Percentiles rank a stretch among this genome's conserved stretches.
Conservation (phyloP, 768 basidiomycete species). For the Suillus bovinus region DNA sequence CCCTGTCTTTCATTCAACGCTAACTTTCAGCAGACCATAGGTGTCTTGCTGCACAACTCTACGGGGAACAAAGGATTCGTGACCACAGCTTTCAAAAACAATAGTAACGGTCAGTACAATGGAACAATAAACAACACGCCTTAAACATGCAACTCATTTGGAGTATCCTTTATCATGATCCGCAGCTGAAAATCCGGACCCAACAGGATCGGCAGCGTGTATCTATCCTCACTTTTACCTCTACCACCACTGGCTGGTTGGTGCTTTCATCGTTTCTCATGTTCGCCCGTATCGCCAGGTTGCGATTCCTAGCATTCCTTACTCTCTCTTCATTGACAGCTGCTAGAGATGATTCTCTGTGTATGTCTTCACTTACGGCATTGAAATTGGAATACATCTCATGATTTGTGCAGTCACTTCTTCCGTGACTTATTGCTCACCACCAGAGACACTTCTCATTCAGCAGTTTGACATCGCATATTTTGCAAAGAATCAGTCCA, state of each 20-base stretch:
- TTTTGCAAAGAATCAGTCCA: conserved; percentile 67
- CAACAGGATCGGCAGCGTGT: conserved; percentile 27
- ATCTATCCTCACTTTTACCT: conserved; percentile 21
- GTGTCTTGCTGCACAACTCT: neutral
- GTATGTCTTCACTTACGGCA: conserved; percentile 42
- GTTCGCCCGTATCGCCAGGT: conserved; percentile 71
- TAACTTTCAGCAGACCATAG: neutral
- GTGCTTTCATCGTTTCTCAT: conserved; percentile 43
- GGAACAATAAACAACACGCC: conserved; percentile 29
- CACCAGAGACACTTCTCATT: conserved; percentile 77
- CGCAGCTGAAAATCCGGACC: conserved; percentile 12
- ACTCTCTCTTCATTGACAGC: conserved; percentile 39
- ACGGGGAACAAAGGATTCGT: conserved; percentile 23
- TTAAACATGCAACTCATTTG: conserved; percentile 26
- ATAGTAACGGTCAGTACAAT: conserved; percentile 33
- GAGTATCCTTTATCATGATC: conserved; percentile 23
- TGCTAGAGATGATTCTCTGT: conserved; percentile 58
- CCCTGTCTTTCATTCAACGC: neutral
- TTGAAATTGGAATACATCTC: conserved; percentile 11
- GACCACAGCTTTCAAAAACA: conserved; percentile 31
- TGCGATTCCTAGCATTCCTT: conserved; percentile 56
- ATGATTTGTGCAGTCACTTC: conserved; percentile 61
- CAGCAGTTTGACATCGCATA: conserved; percentile 77
- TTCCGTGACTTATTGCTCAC: conserved; percentile 84
- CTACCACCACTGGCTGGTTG: conserved; percentile 9